These are phyloP conservation scores for Xylaria sp. DNA, from an alignment of 495 filamentous ascomycete species.

Conservation along the genomic window DNA sequence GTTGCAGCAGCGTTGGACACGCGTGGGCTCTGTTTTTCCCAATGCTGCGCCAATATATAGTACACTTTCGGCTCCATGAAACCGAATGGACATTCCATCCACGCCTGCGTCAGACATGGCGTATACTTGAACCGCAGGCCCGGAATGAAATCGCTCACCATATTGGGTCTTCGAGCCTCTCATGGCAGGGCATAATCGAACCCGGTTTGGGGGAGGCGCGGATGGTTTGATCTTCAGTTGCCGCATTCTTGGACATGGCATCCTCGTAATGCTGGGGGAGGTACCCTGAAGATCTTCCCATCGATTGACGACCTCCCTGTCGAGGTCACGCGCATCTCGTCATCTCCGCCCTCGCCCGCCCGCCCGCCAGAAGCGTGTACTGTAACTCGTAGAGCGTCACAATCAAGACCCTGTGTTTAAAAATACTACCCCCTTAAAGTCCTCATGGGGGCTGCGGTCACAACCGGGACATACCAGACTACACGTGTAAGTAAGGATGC, in stretches of 20 bases:
- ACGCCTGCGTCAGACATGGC: conserved; percentile 8
- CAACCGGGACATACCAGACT: not conserved
- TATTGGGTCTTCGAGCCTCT: not conserved
- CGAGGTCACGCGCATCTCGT: not conserved
- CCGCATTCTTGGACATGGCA: conserved; percentile 2
- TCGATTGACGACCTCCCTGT: conserved; percentile 7
- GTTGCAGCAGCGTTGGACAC: not conserved
- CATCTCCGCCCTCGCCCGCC: conserved; percentile 12
- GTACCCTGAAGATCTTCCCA: not conserved
- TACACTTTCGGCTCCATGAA: not conserved
- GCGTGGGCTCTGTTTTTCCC: not conserved
- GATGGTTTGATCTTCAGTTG: not conserved
- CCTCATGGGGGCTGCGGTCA: conserved; percentile 7
- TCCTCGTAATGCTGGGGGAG: not conserved
- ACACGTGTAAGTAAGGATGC: no score
- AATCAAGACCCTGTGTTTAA: not conserved
- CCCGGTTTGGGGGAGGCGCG: conserved; percentile 9
- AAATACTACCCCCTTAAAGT: conserved; percentile 16
- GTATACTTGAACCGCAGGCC: not conserved
- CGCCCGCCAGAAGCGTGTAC: conserved; percentile 2
- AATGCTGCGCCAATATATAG: conserved; percentile 4
- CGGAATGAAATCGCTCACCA: not conserved
- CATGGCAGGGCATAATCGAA: conserved; percentile 14
- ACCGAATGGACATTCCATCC: not conserved
- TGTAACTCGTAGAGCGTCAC: conserved; percentile 11